Evolutionary conservation across 116 monocot genomes (phyloP), one percentile per base, ranked within the genome.

Genomic region (Posidonia oceanica): DNA sequence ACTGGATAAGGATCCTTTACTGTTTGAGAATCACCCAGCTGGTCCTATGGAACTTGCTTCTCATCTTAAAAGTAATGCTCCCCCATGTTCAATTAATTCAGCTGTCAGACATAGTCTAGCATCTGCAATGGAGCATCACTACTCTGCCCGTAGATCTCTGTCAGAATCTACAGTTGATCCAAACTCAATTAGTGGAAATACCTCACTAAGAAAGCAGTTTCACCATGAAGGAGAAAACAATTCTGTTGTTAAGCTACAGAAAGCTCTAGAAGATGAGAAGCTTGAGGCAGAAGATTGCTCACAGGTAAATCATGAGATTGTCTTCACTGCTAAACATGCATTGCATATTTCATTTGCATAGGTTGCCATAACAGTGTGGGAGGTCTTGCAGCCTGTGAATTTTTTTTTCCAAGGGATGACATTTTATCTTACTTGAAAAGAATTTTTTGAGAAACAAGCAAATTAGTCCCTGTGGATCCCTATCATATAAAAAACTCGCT

Each of bases 181-280:
- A 58, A 77, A 82, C 76, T 59, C 74, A 7, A 54, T 66, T 21
- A 68, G 73, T 52, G 81, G 80, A 36, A 82, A 77, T 71, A 60
- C 76, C 67, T 87, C 93, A 59, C 87, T 93, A 59, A 72, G 86
- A 29, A 93, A 84, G 67, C 90, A 93, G 73, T 90, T 85, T 64
- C 86, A 82, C 56, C 79, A 84, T 54, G 98, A 89, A 11, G 87
- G 82, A 74, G 88, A 87, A 3, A 68, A 75, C 62, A 71, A 66
- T 78, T 77, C 72, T 48, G 64, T 67, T 61, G 58, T 69, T 36
- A 91, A 80, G 72, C 65, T 85, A 65, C 85, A 75, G 21, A 91
- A 80, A 77, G 66, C 80, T 70, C 36, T 77, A 37, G 91, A 80
- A 42, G 84, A 83, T 64, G 89, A 78, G 4, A 96, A 85, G 71